Evolutionary conservation across 495 filamentous ascomycete genomes (phyloP), one percentile per base, ranked within the genome.

Genomic region (Parathielavia hyrcaniae): DNA sequence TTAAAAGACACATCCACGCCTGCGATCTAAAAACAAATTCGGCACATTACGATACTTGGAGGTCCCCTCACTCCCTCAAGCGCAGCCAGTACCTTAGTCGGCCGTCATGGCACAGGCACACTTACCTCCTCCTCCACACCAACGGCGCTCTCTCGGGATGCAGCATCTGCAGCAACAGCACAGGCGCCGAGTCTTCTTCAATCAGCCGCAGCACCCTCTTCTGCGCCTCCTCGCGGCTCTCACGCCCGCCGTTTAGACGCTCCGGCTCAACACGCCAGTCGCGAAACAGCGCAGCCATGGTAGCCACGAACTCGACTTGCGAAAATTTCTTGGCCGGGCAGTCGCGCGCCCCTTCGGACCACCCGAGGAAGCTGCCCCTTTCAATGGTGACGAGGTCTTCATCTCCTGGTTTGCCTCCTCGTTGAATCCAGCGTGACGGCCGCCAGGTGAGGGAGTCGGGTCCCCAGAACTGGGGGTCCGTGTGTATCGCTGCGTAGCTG

Each of bases 271-370:
- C 43, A 22, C 19, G 17, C 43, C 43, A 45, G 43, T 45, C 43
- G 45, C 43, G 43, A 11, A 45, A 45, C 43, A 45, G 17, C 19
- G 43, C 20, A 8, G 43, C 43, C 43, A 45, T 22, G 43, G 19
- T 22, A 8, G 43, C 43, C 10, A 22, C 43, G 1, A 22, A 45
- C 43, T 45, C 43, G 8, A 45, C 20, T 20, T 45, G 43, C 5
- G 43, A 45, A 20, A 45, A 45, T 12, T 22, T 22, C 43, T 45
- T 45, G 19, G 19, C 43, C 19, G 43, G 43, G 9, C 43, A 45
- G 43, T 22, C 43, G 4, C 43, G 43, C 43, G 43, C 43, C 43
- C 43, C 43, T 20, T 45, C 43, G 43, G 43, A 45, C 43, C 43
- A 45, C 11, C 43, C 43, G 43, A 45, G 43, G 3, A 22, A 45